Evolutionary conservation across 2,329 filamentous ascomycete genomes (phyloP), one percentile per base, ranked within the genome.

Genomic region (Diaporthe eres): DNA sequence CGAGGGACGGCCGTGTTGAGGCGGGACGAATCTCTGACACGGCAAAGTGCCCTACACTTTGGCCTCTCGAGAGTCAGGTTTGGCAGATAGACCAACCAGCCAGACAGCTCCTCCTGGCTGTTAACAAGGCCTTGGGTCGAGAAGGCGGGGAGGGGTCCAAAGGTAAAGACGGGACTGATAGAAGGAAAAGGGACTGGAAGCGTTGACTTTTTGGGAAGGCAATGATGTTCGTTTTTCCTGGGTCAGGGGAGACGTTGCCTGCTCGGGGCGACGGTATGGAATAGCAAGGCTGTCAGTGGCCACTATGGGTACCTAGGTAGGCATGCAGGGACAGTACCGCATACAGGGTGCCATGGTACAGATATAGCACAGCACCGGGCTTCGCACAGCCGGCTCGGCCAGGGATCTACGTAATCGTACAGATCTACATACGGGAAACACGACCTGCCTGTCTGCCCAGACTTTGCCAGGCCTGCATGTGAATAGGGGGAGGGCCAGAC

Each of bases 381-480:
- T n/a, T 34, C 34, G 42, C 61, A 65, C 17, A 19, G 44, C 61
- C 28, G 42, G 37, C 37, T 39, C 37, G 47, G 65, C 34, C 49
- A 70, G 49, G 65, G 47, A 53, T 55, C 49, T 70, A 70, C 49
- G 65, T 70, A 70, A 55, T 39, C 47, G 65, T 53, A 68, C 47
- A 68, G 65, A 68, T 42, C 65, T 68, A 47, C 65, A 68, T n/a
- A 28, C 34, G 31, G 42, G 65, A 25, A n/a, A 53, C 65, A 53
- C n/a, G 65, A n/a, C 47, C 28, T 47, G 44, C 47, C 63, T 47
- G 37, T 47, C 63, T 39, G 28, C 10, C 37, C 61, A 15, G 61
- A 31, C 61, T 49, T 53, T 25, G 47, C 47, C 31, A 6, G 44
- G 63, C 44, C 63, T 47, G 44, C 63, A 25, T 51, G 47, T 28